Base-by-base conservation (phyloP, 176 grass and related monocot genomes). In the Secale cereale region DNA sequence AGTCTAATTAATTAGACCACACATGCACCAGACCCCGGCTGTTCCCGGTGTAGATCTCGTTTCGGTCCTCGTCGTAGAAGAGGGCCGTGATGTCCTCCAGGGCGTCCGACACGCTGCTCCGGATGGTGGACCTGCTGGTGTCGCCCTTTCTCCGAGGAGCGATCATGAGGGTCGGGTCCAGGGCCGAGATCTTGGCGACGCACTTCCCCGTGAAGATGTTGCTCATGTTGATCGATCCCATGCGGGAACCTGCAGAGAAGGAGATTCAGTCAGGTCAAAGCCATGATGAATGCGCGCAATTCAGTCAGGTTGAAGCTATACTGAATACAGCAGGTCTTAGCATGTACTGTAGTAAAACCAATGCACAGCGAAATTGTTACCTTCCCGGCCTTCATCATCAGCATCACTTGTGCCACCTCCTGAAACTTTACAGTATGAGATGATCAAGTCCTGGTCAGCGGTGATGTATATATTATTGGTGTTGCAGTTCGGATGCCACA, bases 401-500 rank as follows among this genome's bases (percentile, higher is more conserved):
- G 7, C 35, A 12, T 19, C 60, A 72, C 60, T 61, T 10, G 43
- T 43, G 22, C 12, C 25, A 31, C 76, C 67, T 71, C 78, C 85
- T 56, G 83, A 64, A 78, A 63, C 85, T 65, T 86, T 92, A 76
- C 93, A 94, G 20, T 92, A 92, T 32, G 90, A 94, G 78, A 94
- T 88, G 4, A 94, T 92, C 79, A 94, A 17, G 76, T 94, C 90
- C 63, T 92, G 90, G 37, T 92, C 90, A 0, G 82, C 84, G 4
- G 93, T 94, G 75, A 94, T 92, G 82, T 92, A 92, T 88, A 94
- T 92, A 45, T 90, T 92, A 17, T 94, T 94, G 40, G 90, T 94
- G 41, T 94, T 90, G 84, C 93, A 92, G 69, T 94, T 87, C 10
- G 87, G 79, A 48, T 92, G 85, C 93, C 93, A 92, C 45, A 94